Conservation (phyloP, 202 grass and related monocot species). For the Bolboschoenoplectus hybrid region DNA sequence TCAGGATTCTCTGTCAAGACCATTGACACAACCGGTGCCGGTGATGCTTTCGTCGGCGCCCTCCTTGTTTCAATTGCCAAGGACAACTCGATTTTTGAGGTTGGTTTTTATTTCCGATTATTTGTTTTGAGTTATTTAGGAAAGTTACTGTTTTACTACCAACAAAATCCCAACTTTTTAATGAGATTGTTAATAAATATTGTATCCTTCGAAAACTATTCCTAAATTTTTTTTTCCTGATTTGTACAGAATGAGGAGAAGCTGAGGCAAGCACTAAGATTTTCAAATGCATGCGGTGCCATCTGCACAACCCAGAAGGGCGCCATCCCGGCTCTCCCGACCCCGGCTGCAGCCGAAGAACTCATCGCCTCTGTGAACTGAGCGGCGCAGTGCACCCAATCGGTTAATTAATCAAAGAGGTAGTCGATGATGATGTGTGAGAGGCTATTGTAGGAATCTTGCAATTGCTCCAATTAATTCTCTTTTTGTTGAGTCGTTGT, state of each 20-base stretch:
- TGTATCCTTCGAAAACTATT: not conserved
- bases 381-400: slow-evolving; percentile 28
- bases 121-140: not conserved
- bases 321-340: slow-evolving; percentile 89
- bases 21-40: slow-evolving; percentile 83
- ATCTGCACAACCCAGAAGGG: slow-evolving; percentile 92
- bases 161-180: not conserved
- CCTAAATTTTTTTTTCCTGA: not conserved
- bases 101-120: slow-evolving; percentile 20
- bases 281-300: slow-evolving; percentile 86
- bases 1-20: slow-evolving; percentile 66
- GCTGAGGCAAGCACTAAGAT: slow-evolving; percentile 70
- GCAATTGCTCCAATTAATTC: slow-evolving; percentile 19
- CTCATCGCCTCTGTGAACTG: slow-evolving; percentile 58
- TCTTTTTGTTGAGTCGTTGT: not conserved
- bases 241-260: slow-evolving; percentile 69
- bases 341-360: slow-evolving; percentile 44
- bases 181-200: not conserved
- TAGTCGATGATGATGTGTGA: not conserved
- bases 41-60: slow-evolving; percentile 87
- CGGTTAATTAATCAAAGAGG: slow-evolving; percentile 13
- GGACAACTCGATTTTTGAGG: slow-evolving; percentile 67
- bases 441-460: slow-evolving; percentile 26
- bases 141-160: slow-evolving; percentile 6
- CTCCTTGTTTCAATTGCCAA: slow-evolving; percentile 72